A percentile compares a stretch with the other conserved stretches of the same genome.
These are phyloP conservation scores for Camellia granthamiana DNA, from an alignment of 148 eudicot genomes.

Conservation along the genomic window DNA sequence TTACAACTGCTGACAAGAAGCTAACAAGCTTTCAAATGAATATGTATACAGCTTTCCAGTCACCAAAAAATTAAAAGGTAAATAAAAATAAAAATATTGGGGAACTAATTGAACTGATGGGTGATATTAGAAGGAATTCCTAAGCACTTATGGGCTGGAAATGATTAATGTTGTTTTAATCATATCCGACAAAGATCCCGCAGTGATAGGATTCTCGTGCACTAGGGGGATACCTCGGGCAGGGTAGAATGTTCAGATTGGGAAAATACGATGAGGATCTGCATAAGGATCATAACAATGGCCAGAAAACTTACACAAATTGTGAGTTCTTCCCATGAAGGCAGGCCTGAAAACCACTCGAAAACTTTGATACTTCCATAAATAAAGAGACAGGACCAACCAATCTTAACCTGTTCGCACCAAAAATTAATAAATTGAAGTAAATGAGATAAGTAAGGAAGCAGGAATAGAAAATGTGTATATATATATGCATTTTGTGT, in stretches of 20 bases:
- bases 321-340: slow-evolving; percentile 44
- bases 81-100: too few relatives aligned
- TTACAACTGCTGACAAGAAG: background rate
- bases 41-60: background rate
- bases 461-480: too few relatives aligned
- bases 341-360: slow-evolving; percentile 36
- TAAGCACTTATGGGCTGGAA: background rate
- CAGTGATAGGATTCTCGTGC: too few relatives aligned
- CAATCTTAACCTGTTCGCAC: slow-evolving; percentile 47
- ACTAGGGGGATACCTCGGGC: slow-evolving; percentile 20
- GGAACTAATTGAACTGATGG: background rate
- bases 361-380: slow-evolving; percentile 36
- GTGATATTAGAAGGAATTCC: background rate
- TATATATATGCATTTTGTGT: background rate
- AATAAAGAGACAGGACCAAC: slow-evolving; percentile 49
- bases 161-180: slow-evolving; percentile 17
- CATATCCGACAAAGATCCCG: too few relatives aligned
- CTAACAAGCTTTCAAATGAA: background rate
- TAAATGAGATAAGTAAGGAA: background rate
- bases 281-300: slow-evolving; percentile 51
- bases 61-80: too few relatives aligned
- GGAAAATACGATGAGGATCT: slow-evolving; percentile 52
- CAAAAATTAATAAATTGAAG: background rate
- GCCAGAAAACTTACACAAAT: slow-evolving; percentile 34
- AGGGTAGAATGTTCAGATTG: slow-evolving; percentile 55